Percentiles rank a stretch among this genome's conserved stretches.
Conservation (phyloP, 2,329 filamentous ascomycete species). For the Fusarium acutatum region DNA sequence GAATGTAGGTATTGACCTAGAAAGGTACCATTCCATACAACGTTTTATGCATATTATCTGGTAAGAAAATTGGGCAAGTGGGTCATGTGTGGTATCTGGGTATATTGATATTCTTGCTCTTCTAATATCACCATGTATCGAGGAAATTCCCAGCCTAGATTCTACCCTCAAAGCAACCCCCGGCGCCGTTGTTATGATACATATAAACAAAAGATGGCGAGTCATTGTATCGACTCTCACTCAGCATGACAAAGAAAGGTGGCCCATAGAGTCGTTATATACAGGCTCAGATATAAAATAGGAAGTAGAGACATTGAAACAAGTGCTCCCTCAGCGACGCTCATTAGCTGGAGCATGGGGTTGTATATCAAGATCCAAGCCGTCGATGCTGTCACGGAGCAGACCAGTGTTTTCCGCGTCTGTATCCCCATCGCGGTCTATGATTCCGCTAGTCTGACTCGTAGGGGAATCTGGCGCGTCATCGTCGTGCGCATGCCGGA, state of each 20-base stretch:
- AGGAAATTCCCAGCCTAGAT: background rate
- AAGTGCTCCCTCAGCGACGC: slow-evolving; percentile 23
- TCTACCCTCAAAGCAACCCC: slow-evolving; percentile 11
- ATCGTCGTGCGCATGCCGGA: slow-evolving; percentile 47
- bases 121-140: background rate
- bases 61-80: background rate
- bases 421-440: slow-evolving; percentile 53
- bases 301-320: slow-evolving; percentile 18
- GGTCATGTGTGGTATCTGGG: slow-evolving; percentile 27
- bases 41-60: background rate
- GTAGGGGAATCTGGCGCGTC: slow-evolving; percentile 41
- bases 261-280: slow-evolving; percentile 18
- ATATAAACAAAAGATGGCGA: slow-evolving; percentile 27
- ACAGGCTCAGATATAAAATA: slow-evolving; percentile 22
- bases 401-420: slow-evolving; percentile 58
- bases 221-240: slow-evolving; percentile 3
- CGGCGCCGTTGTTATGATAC: slow-evolving; percentile 27
- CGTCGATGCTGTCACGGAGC: slow-evolving; percentile 51
- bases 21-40: background rate
- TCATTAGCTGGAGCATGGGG: slow-evolving; percentile 23
- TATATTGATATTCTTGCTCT: slow-evolving; percentile 29
- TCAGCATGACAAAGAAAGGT: slow-evolving; percentile 19
- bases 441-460: slow-evolving; percentile 53
- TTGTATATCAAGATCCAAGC: slow-evolving; percentile 47
- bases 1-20: background rate